Conservation (phyloP, 768 basidiomycete genomes). For the Suillus weaverae region DNA sequence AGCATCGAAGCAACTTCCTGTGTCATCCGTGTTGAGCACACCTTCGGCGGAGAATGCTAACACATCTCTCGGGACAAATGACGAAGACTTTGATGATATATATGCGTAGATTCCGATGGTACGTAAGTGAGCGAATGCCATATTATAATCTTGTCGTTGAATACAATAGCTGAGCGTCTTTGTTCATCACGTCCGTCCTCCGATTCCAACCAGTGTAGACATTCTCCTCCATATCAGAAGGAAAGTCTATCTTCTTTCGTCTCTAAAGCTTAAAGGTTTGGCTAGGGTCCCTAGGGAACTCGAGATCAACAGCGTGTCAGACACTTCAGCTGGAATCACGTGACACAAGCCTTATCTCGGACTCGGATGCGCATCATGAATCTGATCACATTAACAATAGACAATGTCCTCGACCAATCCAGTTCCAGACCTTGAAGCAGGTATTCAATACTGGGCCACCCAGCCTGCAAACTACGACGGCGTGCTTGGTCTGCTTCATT, state of each 20-base stretch:
- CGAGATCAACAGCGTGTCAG: too few species aligned
- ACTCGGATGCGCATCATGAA: background rate
- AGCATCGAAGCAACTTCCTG: conserved; percentile 20
- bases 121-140: conserved; percentile 4
- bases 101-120: conserved; percentile 39
- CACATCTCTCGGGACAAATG: conserved; percentile 34
- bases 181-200: background rate
- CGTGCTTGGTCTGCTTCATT: conserved; percentile 63
- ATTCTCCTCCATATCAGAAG: background rate
- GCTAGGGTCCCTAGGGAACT: too few species aligned
- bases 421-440: conserved; percentile 65
- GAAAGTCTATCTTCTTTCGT: background rate
- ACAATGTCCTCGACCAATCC: conserved; percentile 19
- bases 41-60: conserved; percentile 16
- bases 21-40: conserved; percentile 22
- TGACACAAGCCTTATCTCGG: background rate
- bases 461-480: conserved; percentile 85
- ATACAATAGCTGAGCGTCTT: background rate
- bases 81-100: conserved; percentile 67
- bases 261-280: background rate
- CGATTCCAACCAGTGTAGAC: background rate
- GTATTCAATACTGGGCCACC: conserved; percentile 83
- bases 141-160: background rate
- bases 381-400: background rate
- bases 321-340: background rate